Percentiles rank a stretch among this genome's conserved stretches.
phyloP scores from a whole-genome alignment of 2,329 filamentous ascomycete species.

The Scedosporium dehoogii region DNA sequence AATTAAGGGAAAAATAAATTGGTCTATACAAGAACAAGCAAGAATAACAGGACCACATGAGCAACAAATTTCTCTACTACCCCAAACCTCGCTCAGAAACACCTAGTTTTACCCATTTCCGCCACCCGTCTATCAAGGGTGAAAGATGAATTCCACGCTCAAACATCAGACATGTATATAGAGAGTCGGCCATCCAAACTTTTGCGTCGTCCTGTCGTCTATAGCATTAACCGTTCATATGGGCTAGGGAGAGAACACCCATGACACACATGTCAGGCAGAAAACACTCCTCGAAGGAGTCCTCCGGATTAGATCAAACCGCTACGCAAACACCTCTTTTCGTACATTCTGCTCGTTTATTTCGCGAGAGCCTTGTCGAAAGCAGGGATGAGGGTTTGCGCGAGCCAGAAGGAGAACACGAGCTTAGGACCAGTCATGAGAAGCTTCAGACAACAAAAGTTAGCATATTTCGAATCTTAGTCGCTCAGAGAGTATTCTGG shows the following conservation, averaged over 20 bases:
- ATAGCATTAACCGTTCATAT: neutral
- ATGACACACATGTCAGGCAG: neutral
- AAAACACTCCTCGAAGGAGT: neutral
- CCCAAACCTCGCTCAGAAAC: neutral
- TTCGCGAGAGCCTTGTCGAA: constrained; percentile 51
- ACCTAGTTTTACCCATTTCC: neutral
- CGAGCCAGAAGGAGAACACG: constrained; percentile 99
- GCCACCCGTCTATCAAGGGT: neutral
- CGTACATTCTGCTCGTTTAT: constrained; percentile 12
- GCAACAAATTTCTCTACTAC: neutral
- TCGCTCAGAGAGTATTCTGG: no score
- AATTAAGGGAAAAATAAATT: neutral
- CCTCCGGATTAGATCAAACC: neutral
- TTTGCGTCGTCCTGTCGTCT: neutral
- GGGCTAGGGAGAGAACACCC: no score
- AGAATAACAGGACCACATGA: neutral
- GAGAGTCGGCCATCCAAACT: neutral
- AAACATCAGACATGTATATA: neutral
- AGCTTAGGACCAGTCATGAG: constrained; percentile 99
- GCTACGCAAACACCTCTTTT: neutral
- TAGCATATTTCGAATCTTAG: neutral
- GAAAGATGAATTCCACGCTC: neutral
- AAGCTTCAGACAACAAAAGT: constrained; percentile 38
- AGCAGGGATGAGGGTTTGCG: constrained; percentile 91
- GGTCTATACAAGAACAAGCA: constrained; percentile 6